A percentile compares a stretch with the other conserved stretches of the same genome.
Conservation (phyloP, 1,284 basidiomycete species). For the Ceraceosorus bombacis region DNA sequence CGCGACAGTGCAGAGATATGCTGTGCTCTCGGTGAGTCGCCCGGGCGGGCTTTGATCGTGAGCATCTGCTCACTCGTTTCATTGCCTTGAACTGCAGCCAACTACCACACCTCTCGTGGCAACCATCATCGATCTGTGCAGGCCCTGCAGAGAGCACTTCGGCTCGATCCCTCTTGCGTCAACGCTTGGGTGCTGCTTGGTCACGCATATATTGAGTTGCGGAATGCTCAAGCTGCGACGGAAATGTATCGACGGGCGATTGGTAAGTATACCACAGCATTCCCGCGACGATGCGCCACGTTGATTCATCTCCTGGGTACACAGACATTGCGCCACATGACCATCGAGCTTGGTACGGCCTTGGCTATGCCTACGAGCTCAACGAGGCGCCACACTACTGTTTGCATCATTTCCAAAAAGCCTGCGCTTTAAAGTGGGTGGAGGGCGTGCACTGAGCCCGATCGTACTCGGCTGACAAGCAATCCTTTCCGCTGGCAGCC, state of each 20-base stretch:
- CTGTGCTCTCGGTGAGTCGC: conserved; percentile 72
- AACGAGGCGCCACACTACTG: conserved; percentile 94
- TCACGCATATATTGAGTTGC: conserved; percentile 97
- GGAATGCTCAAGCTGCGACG: conserved; percentile 96
- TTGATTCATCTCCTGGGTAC: not conserved
- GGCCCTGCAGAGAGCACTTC: conserved; percentile 86
- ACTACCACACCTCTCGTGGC: conserved; percentile 54
- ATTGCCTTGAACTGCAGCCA: conserved; percentile 1
- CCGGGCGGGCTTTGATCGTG: conserved; percentile 35
- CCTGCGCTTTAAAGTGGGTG: conserved; percentile 73
- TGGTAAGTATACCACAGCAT: conserved; percentile 55
- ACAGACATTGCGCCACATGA: conserved; percentile 13
- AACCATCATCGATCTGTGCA: conserved; percentile 95
- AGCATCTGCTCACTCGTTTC: not conserved
- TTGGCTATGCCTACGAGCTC: conserved; percentile 94
- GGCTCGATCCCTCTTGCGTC: conserved; percentile 86
- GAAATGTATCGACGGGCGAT: conserved; percentile 93
- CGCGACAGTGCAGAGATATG: conserved; percentile 58
- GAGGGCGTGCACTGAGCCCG: not conserved
- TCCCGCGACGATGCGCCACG: too few relatives aligned
- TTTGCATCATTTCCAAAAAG: conserved; percentile 91
- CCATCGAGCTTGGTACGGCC: conserved; percentile 94
- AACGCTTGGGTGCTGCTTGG: conserved; percentile 99
- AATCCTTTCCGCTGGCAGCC: conserved; percentile 51
- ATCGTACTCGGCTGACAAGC: not conserved